Percentiles rank a stretch among this genome's conserved stretches.
phyloP scores from a whole-genome alignment of 2,329 filamentous ascomycete species.

The Fusarium luffae region DNA sequence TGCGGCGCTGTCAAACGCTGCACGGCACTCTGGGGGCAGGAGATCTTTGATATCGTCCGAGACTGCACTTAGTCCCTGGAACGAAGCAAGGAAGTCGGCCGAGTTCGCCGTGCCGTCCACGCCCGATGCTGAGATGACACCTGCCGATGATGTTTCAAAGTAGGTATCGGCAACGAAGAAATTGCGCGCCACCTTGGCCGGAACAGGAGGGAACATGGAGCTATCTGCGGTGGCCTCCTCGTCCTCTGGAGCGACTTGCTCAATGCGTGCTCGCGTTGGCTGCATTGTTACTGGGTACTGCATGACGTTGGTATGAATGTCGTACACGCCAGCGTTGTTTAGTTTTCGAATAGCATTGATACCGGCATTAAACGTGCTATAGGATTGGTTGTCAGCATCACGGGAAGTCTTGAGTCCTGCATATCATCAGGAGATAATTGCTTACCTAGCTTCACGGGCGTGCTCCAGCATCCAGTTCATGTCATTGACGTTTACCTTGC shows the following conservation, averaged over 20 bases:
- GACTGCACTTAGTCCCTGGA: conserved; percentile 72
- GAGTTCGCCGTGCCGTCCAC: conserved; percentile 58
- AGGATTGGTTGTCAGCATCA: conserved; percentile 18
- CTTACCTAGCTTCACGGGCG: conserved; percentile 86
- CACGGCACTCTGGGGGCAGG: conserved; percentile 75
- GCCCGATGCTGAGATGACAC: conserved; percentile 57
- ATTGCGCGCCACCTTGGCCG: conserved; percentile 63
- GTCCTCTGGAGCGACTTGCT: conserved; percentile 68
- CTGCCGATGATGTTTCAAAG: conserved; percentile 62
- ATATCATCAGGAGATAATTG: background rate
- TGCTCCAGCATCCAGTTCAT: conserved; percentile 98
- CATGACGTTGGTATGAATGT: conserved; percentile 92
- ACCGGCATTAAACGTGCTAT: conserved; percentile 83
- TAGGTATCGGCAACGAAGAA: conserved; percentile 67
- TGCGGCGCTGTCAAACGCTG: conserved; percentile 76
- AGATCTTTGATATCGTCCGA: conserved; percentile 73
- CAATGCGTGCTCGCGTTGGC: conserved; percentile 86
- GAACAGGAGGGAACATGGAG: conserved; percentile 59
- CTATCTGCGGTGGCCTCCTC: conserved; percentile 47
- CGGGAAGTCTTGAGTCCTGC: background rate
- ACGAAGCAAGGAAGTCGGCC: conserved; percentile 62
- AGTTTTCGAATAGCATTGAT: conserved; percentile 75
- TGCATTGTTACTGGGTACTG: conserved; percentile 91
- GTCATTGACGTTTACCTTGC: conserved; percentile 88
- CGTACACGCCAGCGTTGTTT: conserved; percentile 83